phyloP scores from a whole-genome alignment of 768 basidiomycete genomes.

The Russula olivacea region DNA sequence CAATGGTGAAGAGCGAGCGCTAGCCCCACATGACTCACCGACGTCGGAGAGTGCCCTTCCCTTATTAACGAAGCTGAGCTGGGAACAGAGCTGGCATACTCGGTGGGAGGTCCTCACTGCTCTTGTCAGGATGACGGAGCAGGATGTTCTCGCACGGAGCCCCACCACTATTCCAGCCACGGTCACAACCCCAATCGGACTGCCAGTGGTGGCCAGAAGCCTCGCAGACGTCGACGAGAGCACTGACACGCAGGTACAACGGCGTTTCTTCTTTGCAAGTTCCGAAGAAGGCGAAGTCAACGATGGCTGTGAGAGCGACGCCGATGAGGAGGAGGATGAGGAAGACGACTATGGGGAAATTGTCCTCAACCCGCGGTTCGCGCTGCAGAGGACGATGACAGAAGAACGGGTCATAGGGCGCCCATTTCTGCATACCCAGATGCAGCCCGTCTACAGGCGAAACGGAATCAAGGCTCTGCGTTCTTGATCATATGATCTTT shows the following conservation, averaged over 20 bases:
- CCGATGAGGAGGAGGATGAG: slow-evolving; percentile 22
- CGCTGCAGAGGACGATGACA: slow-evolving; percentile 5
- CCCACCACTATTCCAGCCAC: slow-evolving; percentile 2
- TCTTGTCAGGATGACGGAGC: slow-evolving; percentile 22
- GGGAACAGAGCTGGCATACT: slow-evolving; percentile 24
- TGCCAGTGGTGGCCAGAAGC: slow-evolving; percentile 17
- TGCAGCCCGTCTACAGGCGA: slow-evolving; percentile 1
- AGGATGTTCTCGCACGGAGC: background rate
- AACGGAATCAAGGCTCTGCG: slow-evolving; percentile 4
- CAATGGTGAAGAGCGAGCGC: background rate
- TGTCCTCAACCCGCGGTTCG: slow-evolving; percentile 21
- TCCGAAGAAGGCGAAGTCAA: background rate
- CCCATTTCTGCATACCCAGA: slow-evolving; percentile 2
- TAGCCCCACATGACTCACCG: background rate
- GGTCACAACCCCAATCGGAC: slow-evolving; percentile 19
- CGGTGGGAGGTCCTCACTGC: slow-evolving; percentile 26
- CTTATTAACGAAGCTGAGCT: slow-evolving; percentile 10
- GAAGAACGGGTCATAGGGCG: background rate
- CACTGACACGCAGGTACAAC: background rate
- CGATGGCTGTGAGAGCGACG: slow-evolving; percentile 14
- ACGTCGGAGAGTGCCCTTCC: background rate
- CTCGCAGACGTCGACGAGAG: slow-evolving; percentile 5
- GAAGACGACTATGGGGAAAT: slow-evolving; percentile 26
- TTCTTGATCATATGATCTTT: background rate
- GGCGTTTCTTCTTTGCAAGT: slow-evolving; percentile 16